Evolutionary conservation across 306 rosid species (phyloP), one percentile per base, ranked within the genome.

Genomic region (Rosa rugosa): DNA sequence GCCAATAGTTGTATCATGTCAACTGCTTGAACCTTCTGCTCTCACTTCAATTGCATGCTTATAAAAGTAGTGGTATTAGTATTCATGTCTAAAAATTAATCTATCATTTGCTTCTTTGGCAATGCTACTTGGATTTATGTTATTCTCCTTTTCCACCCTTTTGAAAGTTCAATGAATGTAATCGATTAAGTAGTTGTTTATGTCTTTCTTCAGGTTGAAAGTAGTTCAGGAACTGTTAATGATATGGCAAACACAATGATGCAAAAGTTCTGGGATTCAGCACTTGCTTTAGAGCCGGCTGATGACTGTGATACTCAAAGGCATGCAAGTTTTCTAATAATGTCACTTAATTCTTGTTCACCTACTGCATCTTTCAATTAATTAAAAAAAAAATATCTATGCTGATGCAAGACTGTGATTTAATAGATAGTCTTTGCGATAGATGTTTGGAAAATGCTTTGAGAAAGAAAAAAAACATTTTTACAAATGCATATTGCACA

Each of bases 221-320:
- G 80, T 89, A 82, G 91, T 77, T 85, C 96, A 25, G 98, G 93
- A 75, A 77, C 93, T 72, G 97, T 83, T 76, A 91, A 84, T 79
- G 98, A 91, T 83, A 66, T 91, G 85, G 92, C 96, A 84, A 90
- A 83, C 89, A 88, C 96, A 84, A 85, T 93, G 83, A 92, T 95
- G 98, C 98, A 95, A 83, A 93, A 88, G 75, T 95, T 95, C 83
- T 95, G 99, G 99, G 99, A 95, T 79, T 93, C 98, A 2, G 96
- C 98, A 60, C 83, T 93, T 81, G 80, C 90, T 71, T 75, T 89
- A 82, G 99, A 93, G 79, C 91, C 97, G 18, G 90, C 95, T 64
- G 99, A 95, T 83, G 99, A 92, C 83, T 84, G 70, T 78, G 99
- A 95, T 75, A 85, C 91, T 72, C 94, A 89, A 31, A 95, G 98